Base-by-base conservation (phyloP, 148 eudicot species). In the Suaeda aralocaspica region DNA sequence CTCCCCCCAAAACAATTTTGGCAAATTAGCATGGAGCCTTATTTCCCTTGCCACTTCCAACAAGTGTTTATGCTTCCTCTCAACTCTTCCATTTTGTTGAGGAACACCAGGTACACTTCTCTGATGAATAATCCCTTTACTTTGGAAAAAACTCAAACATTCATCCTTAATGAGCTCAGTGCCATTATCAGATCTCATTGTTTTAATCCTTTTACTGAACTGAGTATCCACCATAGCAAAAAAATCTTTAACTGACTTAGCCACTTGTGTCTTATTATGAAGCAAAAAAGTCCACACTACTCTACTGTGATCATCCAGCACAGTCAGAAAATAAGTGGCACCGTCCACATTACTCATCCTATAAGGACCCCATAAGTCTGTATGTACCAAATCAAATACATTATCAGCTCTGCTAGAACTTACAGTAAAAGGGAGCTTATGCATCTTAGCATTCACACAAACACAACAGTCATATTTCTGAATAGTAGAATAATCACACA, bases 361-460 rank as follows among this genome's bases (percentile, higher is more conserved):
- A 6, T 39, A 69, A 6, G 64, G 72, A 2, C 72, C 72, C 72
- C 72, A 69, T 2, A 41, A 2, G 19, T 69, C 64, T 3, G 41
- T 41, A 5, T 69, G 64, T 0, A 69, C 2, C 0, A 69, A 0
- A 0, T 39, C 64, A 69, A 69, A 69, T 0, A 2, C 13, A 14
- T 18, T 0, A 2, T 4, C 10, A 10, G 21, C 25, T 3, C 2
- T 19, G 16, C 0, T 36, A 0, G 1, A 0, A 22, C 72, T 68
- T 6, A 1, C 2, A 9, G 58, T 28, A 30, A 68, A 52, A 0
- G 71, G 60, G 0, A 53, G 19, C 0, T 5, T 49, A 51, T 67
- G 25, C 0, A 18, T 16, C 18, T 30, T 50, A 6, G 25, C 56
- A 2, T 13, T 5, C 4, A 0, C 9, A 66, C 69, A 66, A 2